A percentile compares a stretch with the other conserved stretches of the same genome.
Evolutionary conservation across 192 early-diverging fungal species (phyloP).

Genomic region (Funneliformis mosseae): DNA sequence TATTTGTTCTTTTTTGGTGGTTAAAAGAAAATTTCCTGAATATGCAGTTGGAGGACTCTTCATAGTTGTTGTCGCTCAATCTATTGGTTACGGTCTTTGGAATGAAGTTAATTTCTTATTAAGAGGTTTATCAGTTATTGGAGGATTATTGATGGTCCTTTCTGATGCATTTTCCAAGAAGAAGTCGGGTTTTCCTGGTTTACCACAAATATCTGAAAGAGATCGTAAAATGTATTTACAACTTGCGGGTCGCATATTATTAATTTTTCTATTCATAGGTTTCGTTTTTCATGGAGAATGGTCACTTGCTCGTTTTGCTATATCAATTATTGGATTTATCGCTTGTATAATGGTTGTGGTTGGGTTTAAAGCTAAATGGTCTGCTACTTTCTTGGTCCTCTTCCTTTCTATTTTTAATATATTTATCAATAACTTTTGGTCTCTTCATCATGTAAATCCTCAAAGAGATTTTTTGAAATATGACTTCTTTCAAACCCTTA

Average conservation of each 20-base stretch:
- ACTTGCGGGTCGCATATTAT: constrained; percentile 87
- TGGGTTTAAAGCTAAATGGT: constrained; percentile 97
- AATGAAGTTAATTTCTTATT: constrained; percentile 90
- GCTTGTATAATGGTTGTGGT: constrained; percentile 95
- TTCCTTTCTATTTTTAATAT: constrained; percentile 91
- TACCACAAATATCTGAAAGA: constrained; percentile 83
- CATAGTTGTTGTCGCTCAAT: constrained; percentile 81
- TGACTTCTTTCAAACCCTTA: constrained; percentile 98
- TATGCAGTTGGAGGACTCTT: constrained; percentile 83
- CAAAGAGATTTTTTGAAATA: constrained; percentile 94
- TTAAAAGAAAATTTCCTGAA: constrained; percentile 80
- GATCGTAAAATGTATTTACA: constrained; percentile 90
- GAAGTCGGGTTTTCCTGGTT: constrained; percentile 82
- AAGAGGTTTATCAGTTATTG: constrained; percentile 90
- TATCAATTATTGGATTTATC: constrained; percentile 73
- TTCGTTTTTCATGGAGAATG: constrained; percentile 88
- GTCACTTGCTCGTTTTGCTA: constrained; percentile 66
- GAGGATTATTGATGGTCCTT: constrained; percentile 93
- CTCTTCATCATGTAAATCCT: constrained; percentile 74
- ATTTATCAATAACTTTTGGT: constrained; percentile 96
- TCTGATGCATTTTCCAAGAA: constrained; percentile 74
- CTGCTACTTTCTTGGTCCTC: constrained; percentile 89
- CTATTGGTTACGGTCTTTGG: constrained; percentile 92
- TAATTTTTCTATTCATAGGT: constrained; percentile 90
- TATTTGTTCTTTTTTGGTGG: constrained; percentile 80